Evolutionary conservation across 176 grass and related monocot genomes (phyloP).

Genomic region (Stipa capillata): DNA sequence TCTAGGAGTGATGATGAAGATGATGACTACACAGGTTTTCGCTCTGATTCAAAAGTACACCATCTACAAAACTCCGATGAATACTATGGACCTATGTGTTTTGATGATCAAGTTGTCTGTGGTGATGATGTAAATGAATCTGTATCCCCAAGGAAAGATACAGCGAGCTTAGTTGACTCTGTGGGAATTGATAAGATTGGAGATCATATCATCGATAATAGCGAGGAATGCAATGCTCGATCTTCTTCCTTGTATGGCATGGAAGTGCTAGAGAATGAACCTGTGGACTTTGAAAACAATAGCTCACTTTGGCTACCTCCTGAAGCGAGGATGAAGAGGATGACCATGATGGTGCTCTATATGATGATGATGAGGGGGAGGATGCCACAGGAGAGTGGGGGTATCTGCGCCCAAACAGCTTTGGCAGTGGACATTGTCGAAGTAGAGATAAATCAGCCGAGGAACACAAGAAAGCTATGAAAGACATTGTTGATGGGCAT

Average conservation of each 20-base stretch:
- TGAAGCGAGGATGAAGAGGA: conserved; percentile 90
- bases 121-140: conserved; percentile 39
- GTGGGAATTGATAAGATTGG: conserved; percentile 44
- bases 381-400: conserved; percentile 79
- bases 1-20: conserved; percentile 89
- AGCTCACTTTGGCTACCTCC: conserved; percentile 70
- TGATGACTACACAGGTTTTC: conserved; percentile 62
- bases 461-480: conserved; percentile 97
- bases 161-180: conserved; percentile 14
- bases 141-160: conserved; percentile 40
- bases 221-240: conserved; percentile 53
- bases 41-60: conserved; percentile 45
- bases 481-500: conserved; percentile 82
- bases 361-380: conserved; percentile 76
- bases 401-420: conserved; percentile 75
- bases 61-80: conserved; percentile 42
- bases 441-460: conserved; percentile 81
- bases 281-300: conserved; percentile 91
- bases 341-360: conserved; percentile 48
- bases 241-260: conserved; percentile 78
- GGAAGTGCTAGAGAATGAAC: conserved; percentile 63
- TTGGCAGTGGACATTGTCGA: conserved; percentile 63
- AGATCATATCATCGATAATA: conserved; percentile 43
- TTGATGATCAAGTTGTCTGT: conserved; percentile 42
- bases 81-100: conserved; percentile 55